phyloP scores from a whole-genome alignment of 805 yeast genomes.

The Blastobotrys terrestris region DNA sequence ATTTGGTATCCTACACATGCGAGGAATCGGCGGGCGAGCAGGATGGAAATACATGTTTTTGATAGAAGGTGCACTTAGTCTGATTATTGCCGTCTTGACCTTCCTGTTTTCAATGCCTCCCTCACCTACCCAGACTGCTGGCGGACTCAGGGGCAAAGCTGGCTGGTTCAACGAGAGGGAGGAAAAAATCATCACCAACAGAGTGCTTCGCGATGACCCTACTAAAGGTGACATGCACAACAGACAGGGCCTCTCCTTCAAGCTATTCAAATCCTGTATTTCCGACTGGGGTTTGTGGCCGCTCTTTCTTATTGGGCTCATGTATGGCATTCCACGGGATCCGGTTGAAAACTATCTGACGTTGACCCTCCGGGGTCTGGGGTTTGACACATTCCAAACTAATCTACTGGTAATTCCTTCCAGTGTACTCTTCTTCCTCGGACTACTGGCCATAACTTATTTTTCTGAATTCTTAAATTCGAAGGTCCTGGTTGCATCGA shows the following conservation, averaged over 20 bases:
- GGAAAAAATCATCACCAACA: conserved; percentile 50
- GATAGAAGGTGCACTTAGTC: conserved; percentile 51
- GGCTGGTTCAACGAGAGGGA: conserved; percentile 52
- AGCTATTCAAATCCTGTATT: conserved; percentile 36
- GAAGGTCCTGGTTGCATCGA: conserved; percentile 31
- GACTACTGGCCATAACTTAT: conserved; percentile 13
- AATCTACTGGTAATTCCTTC: conserved; percentile 42
- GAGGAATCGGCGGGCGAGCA: conserved; percentile 36
- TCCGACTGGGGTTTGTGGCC: conserved; percentile 53
- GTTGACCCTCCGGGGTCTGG: conserved; percentile 42
- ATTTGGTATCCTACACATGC: conserved; percentile 45
- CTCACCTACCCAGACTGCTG: conserved; percentile 45
- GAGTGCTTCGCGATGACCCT: conserved; percentile 58
- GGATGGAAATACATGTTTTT: conserved; percentile 63
- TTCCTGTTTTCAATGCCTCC: conserved; percentile 48
- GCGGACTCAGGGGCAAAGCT: conserved; percentile 38
- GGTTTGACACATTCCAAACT: conserved; percentile 47
- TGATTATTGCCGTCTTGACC: conserved; percentile 41
- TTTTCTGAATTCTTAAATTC: conserved; percentile 11
- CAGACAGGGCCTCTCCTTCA: conserved; percentile 43
- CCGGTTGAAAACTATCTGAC: conserved; percentile 42
- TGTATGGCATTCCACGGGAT: conserved; percentile 36
- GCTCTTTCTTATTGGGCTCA: conserved; percentile 42
- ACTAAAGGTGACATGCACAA: conserved; percentile 58
- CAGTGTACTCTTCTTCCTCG: conserved; percentile 12